Base-by-base conservation (phyloP, 192 early-diverging fungal genomes). In the Mortierella alpina region DNA sequence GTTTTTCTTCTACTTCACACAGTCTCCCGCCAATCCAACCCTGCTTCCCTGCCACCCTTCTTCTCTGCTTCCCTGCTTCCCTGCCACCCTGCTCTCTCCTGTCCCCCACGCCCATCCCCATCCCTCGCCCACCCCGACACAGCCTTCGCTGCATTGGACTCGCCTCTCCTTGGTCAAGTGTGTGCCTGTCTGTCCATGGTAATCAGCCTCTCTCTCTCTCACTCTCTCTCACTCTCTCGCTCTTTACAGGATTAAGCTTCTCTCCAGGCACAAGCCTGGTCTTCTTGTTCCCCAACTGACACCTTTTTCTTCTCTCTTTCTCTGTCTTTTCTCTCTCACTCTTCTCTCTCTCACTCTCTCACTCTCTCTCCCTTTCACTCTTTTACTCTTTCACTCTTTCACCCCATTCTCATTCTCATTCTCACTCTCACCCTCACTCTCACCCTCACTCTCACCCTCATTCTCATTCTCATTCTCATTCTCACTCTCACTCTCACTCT, bases 331-430 rank as follows among this genome's bases (percentile, higher is more conserved):
- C 18, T 64, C 63, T 52, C 63, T 4, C 40, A 31, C 57, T 59
- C 31, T 51, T 51, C 44, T 49, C 46, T 9, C 60, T 61, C 6
- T 44, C 59, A 44, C 59, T 10, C 59, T 61, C 44, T 44, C 61
- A 31, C 20, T 49, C 8, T 51, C 48, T 7, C 20, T 22, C 61
- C 18, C 60, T 20, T 7, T 63, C 62, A 12, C 48, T 23, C 17
- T 4, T 15, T 15, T n/a, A n/a, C n/a, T n/a, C n/a, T n/a, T n/a
- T n/a, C n/a, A n/a, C n/a, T n/a, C n/a, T n/a, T n/a, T n/a, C n/a
- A n/a, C n/a, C n/a, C n/a, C n/a, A n/a, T n/a, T n/a, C 56, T 57
- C 20, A 58, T 4, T 5, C 56, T 58, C 63, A 53, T 18, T n/a
- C n/a, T 51, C 48, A 41, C 49, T 39, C 49, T 0, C 12, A n/a